Base-by-base conservation (phyloP, 768 basidiomycete species). In the Rhodotorula diobovata region DNA sequence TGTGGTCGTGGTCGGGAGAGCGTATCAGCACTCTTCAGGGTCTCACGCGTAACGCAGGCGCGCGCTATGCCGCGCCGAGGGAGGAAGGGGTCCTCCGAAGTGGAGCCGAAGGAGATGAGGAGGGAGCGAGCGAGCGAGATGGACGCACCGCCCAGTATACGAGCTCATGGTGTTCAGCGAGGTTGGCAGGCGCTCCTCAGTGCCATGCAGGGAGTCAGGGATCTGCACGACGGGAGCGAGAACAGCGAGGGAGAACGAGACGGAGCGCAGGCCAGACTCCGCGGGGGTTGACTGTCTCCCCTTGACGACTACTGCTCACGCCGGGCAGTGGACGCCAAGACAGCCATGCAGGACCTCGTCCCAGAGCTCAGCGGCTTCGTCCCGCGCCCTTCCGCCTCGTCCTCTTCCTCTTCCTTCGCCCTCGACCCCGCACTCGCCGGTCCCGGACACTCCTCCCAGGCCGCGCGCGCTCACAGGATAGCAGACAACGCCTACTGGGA, bases 371-470 rank as follows among this genome's bases (percentile, higher is more conserved):
- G 35, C 8, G 48, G 54, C 53, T 70, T 70, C 21, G 45, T 30
- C 37, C 67, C 61, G 43, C 46, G 55, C 28, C 51, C 64, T 0
- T 66, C 64, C 16, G 32, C 56, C 39, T 53, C 67, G 4, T 45
- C 54, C 10, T 15, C 43, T 4, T 1, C 56, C 46, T 14, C 61
- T 43, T 70, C 63, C 43, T 70, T 78, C 62, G 63, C 76, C 1
- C 34, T 78, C 54, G 77, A 78, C 67, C 77, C 77, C 30, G 65
- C 76, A 6, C 74, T 78, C 68, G 69, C 61, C 15, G 58, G 60
- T 2, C 51, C 62, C 21, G 64, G 55, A 4, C 56, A 41, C 0
- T 30, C 61, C 12, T 56, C 62, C 1, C 4, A 56, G 23, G 41
- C 51, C n/a, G 2, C 23, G n/a, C 61, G 41, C 58, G 62, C 54